Conservation (phyloP, 495 filamentous ascomycete species). For the Aspergillus cavernicola region DNA sequence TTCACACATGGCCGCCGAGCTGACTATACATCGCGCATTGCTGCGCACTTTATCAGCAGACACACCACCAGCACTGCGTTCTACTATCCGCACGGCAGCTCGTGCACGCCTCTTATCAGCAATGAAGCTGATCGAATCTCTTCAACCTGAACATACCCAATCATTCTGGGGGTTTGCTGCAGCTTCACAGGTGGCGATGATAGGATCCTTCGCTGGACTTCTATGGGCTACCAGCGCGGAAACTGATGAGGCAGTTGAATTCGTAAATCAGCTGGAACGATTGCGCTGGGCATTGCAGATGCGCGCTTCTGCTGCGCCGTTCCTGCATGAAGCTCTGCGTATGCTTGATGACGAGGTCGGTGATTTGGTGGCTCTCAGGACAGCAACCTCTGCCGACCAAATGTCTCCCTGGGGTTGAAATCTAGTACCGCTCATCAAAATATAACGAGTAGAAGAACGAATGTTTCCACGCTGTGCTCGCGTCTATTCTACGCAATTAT, state of each 20-base stretch:
- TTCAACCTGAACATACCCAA: constrained; percentile 66
- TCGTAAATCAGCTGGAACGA: constrained; percentile 12
- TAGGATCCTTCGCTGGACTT: constrained; percentile 19
- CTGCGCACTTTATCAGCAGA: constrained; percentile 58
- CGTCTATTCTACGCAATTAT: too few species aligned
- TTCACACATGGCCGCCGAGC: constrained; percentile 79
- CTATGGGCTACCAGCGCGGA: constrained; percentile 16
- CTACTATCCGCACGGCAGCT: constrained; percentile 77
- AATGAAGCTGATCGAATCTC: constrained; percentile 75
- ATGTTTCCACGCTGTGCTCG: too few species aligned
- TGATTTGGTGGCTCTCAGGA: constrained; percentile 15
- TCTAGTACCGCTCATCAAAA: background rate
- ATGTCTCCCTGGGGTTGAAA: constrained; percentile 1
- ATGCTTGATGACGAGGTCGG: constrained; percentile 21
- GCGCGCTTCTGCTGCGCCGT: constrained; percentile 16
- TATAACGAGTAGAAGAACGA: too few species aligned
- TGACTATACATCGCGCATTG: constrained; percentile 79
- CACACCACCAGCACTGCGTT: constrained; percentile 64
- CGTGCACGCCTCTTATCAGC: constrained; percentile 47
- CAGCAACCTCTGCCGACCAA: constrained; percentile 9
- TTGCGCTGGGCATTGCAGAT: constrained; percentile 17
- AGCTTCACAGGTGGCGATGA: constrained; percentile 11
- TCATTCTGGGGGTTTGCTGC: constrained; percentile 58
- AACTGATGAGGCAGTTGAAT: constrained; percentile 14
- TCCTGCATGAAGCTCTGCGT: constrained; percentile 19